phyloP scores from a whole-genome alignment of 495 filamentous ascomycete species.

The Alectoria sarmentosa region DNA sequence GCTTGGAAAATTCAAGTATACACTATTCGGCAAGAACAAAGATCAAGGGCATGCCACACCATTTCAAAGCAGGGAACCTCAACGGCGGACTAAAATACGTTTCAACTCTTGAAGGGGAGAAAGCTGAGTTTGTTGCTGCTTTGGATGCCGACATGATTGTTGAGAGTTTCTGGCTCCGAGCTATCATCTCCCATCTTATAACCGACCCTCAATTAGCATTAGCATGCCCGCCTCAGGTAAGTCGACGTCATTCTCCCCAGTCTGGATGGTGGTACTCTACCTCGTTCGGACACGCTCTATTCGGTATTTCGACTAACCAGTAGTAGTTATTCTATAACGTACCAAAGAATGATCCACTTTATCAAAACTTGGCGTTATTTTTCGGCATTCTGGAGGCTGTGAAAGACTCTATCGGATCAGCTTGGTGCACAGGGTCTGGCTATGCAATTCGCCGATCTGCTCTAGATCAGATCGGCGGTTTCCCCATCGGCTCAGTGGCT shows the following conservation, averaged over 20 bases:
- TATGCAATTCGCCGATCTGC: constrained; percentile 43
- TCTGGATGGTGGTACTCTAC: neutral
- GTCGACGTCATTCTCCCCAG: neutral
- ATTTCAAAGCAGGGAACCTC: constrained; percentile 52
- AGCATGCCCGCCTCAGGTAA: constrained; percentile 43
- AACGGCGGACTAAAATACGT: constrained; percentile 41
- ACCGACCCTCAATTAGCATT: constrained; percentile 42
- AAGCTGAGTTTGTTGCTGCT: constrained; percentile 43
- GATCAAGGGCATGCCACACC: constrained; percentile 40
- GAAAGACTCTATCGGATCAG: constrained; percentile 42
- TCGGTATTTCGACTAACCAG: neutral
- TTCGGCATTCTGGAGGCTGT: constrained; percentile 45
- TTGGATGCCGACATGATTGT: constrained; percentile 55
- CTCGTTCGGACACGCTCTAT: neutral
- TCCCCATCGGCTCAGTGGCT: constrained; percentile 42
- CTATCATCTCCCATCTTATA: constrained; percentile 42
- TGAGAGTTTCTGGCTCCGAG: constrained; percentile 45
- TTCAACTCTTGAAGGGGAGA: constrained; percentile 33
- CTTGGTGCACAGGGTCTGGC: constrained; percentile 50
- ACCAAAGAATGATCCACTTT: constrained; percentile 43
- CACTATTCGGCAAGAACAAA: constrained; percentile 44
- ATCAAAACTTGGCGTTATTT: constrained; percentile 42
- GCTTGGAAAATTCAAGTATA: constrained; percentile 30
- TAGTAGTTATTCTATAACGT: constrained; percentile 45
- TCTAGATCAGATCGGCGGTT: constrained; percentile 45